Percentiles rank a stretch among this genome's conserved stretches.
These are phyloP conservation scores for Lactifluus subvellereus DNA, from an alignment of 768 basidiomycete species.

Conservation along the genomic window DNA sequence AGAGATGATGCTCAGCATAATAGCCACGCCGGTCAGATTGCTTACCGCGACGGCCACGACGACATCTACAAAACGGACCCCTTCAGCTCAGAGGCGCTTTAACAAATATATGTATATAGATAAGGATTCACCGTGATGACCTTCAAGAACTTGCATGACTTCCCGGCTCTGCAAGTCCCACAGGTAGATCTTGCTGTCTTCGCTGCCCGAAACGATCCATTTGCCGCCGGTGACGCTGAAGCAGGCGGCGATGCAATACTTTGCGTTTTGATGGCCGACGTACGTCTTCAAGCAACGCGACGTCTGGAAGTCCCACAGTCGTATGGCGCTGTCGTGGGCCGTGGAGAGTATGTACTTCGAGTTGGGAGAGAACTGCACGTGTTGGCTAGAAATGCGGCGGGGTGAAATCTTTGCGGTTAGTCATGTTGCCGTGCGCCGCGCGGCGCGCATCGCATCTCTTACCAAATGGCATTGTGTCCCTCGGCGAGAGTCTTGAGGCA, in stretches of 20 bases:
- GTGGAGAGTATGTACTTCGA: slow-evolving; percentile 92
- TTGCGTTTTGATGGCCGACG: slow-evolving; percentile 72
- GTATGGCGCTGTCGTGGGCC: slow-evolving; percentile 87
- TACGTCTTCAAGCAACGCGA: slow-evolving; percentile 90
- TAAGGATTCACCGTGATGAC: slow-evolving; percentile 54
- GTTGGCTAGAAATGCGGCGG: slow-evolving; percentile 50
- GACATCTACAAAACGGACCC: slow-evolving; percentile 41
- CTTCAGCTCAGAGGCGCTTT: background rate
- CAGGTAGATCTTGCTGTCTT: slow-evolving; percentile 83
- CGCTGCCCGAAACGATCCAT: slow-evolving; percentile 89
- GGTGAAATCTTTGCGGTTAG: background rate
- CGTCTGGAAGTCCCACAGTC: slow-evolving; percentile 93
- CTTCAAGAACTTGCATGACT: slow-evolving; percentile 73
- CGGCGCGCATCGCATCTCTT: slow-evolving; percentile 20
- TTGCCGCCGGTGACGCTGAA: slow-evolving; percentile 82
- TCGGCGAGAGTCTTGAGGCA: slow-evolving; percentile 95
- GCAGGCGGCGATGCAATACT: slow-evolving; percentile 79
- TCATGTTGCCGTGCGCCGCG: background rate
- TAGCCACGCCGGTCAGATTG: slow-evolving; percentile 11
- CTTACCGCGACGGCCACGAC: slow-evolving; percentile 77
- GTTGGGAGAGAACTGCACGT: slow-evolving; percentile 92
- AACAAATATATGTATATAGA: too few species aligned
- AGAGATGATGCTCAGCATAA: slow-evolving; percentile 13
- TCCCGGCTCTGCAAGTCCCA: slow-evolving; percentile 91
- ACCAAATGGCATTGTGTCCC: slow-evolving; percentile 82